phyloP scores from a whole-genome alignment of 805 yeast genomes.

The Lipomyces yamadae region DNA sequence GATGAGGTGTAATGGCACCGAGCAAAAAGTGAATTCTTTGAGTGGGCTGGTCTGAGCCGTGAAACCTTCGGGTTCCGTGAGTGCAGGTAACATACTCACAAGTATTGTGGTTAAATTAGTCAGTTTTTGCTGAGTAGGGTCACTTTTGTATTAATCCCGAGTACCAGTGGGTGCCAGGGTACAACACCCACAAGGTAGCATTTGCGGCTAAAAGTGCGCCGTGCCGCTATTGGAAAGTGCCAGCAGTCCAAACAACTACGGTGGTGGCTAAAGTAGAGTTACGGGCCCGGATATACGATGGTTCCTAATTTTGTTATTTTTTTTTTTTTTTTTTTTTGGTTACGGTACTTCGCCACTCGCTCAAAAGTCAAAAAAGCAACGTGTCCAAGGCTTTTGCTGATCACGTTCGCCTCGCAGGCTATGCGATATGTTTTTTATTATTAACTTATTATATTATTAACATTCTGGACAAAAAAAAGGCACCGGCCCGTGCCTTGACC shows the following conservation, averaged over 20 bases:
- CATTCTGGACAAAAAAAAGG: not conserved
- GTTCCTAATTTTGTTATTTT: too few species aligned
- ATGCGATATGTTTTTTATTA: not conserved
- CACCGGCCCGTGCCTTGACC: not conserved
- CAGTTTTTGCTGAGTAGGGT: too few species aligned
- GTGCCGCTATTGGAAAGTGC: not conserved
- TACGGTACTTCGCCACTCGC: not conserved
- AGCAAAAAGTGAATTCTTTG: too few species aligned
- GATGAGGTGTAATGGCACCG: too few species aligned
- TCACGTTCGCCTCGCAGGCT: slow-evolving; percentile 2
- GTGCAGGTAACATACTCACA: too few species aligned
- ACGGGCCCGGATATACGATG: not conserved
- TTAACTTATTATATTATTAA: not conserved
- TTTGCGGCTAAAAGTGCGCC: not conserved
- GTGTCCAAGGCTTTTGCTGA: not conserved
- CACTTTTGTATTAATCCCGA: too few species aligned
- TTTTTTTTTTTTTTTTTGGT: not conserved
- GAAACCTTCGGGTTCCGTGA: too few species aligned
- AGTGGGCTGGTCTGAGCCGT: too few species aligned
- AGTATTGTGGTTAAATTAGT: too few species aligned
- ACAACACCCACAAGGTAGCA: not conserved
- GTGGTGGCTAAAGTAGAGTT: not conserved
- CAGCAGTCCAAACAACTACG: not conserved
- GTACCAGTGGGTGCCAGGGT: not conserved
- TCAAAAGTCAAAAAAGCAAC: not conserved